phyloP scores from a whole-genome alignment of 2,329 filamentous ascomycete species.

The Xylaria digitata region DNA sequence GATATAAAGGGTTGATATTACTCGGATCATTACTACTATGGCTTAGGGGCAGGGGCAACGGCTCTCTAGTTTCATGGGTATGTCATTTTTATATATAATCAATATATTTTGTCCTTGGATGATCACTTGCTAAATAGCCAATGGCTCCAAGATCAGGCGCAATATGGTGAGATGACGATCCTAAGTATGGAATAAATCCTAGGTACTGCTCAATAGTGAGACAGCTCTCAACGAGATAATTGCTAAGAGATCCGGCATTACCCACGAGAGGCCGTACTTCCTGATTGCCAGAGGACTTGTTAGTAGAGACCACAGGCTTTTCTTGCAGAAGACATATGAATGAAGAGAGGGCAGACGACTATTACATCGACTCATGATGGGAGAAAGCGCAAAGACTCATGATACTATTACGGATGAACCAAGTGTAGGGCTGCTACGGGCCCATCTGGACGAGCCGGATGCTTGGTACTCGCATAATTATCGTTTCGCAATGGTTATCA shows the following conservation, averaged over 20 bases:
- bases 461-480: conserved; percentile 55
- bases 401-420: no score
- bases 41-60: conserved; percentile 25
- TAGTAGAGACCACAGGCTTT: conserved; percentile 49
- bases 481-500: conserved; percentile 55
- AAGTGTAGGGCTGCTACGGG: no score
- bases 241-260: conserved; percentile 51
- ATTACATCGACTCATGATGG: conserved; percentile 53
- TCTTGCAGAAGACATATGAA: conserved; percentile 49
- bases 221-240: conserved; percentile 55
- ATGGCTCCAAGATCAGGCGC: conserved; percentile 24
- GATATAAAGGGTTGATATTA: conserved; percentile 28
- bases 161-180: conserved; percentile 48
- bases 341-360: conserved; percentile 55
- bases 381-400: conserved; percentile 17
- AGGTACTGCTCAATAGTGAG: conserved; percentile 56
- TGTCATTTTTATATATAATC: not conserved
- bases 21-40: conserved; percentile 31
- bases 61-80: conserved; percentile 19
- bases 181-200: conserved; percentile 52
- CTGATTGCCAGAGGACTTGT: conserved; percentile 54
- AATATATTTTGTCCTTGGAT: no score
- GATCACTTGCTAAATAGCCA: not conserved
- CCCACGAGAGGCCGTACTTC: conserved; percentile 50
- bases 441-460: conserved; percentile 45